phyloP scores from a whole-genome alignment of 2,329 filamentous ascomycete species.

The Stachybotrys elegans region DNA sequence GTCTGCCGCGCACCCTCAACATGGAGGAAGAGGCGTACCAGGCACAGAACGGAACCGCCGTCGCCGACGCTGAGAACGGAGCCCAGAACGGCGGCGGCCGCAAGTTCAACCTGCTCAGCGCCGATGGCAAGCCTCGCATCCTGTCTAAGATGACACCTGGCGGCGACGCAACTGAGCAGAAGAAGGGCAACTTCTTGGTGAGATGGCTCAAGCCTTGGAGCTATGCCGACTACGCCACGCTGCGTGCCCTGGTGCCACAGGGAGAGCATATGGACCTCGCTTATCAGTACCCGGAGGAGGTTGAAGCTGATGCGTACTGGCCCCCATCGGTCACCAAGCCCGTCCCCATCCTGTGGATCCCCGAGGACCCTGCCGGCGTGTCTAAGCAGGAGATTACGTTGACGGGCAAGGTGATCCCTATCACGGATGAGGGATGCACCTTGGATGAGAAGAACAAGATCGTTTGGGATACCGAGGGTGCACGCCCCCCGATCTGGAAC shows the following conservation, averaged over 20 bases:
- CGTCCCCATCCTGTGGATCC: conserved; percentile 69
- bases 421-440: conserved; percentile 66
- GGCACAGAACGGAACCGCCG: conserved; percentile 12
- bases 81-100: conserved; percentile 21
- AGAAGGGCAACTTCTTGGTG: conserved; percentile 47
- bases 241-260: conserved; percentile 66
- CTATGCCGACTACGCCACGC: conserved; percentile 64
- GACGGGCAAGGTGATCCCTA: conserved; percentile 60
- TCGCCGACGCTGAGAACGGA: no score
- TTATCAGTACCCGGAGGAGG: conserved; percentile 55
- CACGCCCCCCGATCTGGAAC: conserved; percentile 37
- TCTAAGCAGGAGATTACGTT: conserved; percentile 66
- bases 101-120: conserved; percentile 5
- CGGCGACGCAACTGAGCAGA: conserved; percentile 19
- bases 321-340: conserved; percentile 62
- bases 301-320: conserved; percentile 64
- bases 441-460: conserved; percentile 59
- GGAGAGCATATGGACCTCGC: conserved; percentile 39
- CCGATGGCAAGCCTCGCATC: conserved; percentile 8
- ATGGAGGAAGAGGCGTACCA: conserved; percentile 36
- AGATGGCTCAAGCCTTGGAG: conserved; percentile 72
- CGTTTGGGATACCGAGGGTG: conserved; percentile 34
- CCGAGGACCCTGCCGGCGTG: conserved; percentile 63
- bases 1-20: conserved; percentile 59
- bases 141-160: conserved; percentile 15